Evolutionary conservation across 2,329 filamentous ascomycete genomes (phyloP), one percentile per base, ranked within the genome.

Genomic region (Ophiostoma piceae): DNA sequence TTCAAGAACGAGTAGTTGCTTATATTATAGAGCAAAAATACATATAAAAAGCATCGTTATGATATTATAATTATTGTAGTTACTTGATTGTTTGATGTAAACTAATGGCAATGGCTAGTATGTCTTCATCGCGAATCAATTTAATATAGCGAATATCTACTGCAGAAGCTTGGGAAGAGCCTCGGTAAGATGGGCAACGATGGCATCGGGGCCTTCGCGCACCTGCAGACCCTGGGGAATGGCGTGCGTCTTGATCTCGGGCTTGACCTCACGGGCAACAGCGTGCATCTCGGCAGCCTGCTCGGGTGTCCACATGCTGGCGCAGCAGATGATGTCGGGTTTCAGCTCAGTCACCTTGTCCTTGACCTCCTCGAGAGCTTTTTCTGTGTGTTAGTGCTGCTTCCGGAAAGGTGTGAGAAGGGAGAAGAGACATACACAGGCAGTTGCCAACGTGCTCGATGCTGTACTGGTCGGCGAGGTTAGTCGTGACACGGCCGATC

Each of bases 361-460:
- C 65, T 80, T 80, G 4, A 90, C 86, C 73, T 86, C 82, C 71
- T 85, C 84, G 64, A 87, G 86, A 62, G 75, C 83, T 85, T 65
- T 70, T 69, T 57, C 1, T 26, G 22, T 5, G 26, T 26, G 8
- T 26, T 14, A 8, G 7, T 47, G 7, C 2, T 2, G 19, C 16
- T 47, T 16, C 2, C 16, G 5, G 16, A 47, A n/a, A 6, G 19
- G 19, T 35, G 8, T 8, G 35, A 35, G 4, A 16, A 19, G 16
- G 16, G 16, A 47, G 43, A n/a, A 47, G 16, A 47, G 5, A 76
- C 82, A 74, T 77, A 89, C 87, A 84, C 60, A 85, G 83, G 74
- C 83, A 86, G 76, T 91, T 91, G 64, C 81, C 87, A 41, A 85
- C 82, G 75, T 91, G 82, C 62, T 84, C 79, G 73, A 91, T 90